Conservation (phyloP, 176 grass and related monocot genomes). For the Olyra latifolia region DNA sequence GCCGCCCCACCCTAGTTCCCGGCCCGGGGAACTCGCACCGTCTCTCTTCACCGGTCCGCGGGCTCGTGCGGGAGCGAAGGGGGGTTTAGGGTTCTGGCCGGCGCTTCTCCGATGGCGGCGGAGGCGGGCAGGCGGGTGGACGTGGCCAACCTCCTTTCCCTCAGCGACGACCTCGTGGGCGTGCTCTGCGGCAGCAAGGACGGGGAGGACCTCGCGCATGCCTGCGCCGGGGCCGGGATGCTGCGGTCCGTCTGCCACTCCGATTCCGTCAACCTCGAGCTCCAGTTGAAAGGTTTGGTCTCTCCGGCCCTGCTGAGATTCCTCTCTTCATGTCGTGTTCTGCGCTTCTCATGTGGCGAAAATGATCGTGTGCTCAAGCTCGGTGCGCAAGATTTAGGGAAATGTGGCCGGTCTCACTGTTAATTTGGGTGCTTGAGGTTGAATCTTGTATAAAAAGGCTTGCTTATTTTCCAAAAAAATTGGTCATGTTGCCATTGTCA, state of each 20-base stretch:
- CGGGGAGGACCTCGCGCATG: slow-evolving; percentile 35
- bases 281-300: slow-evolving; percentile 46
- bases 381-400: neutral
- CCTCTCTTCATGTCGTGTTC: neutral
- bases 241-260: slow-evolving; percentile 52
- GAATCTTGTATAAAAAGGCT: neutral
- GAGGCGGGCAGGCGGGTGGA: slow-evolving; percentile 32
- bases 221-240: slow-evolving; percentile 34
- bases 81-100: slow-evolving; percentile 32
- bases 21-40: neutral
- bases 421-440: neutral
- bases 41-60: neutral
- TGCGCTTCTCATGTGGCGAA: neutral
- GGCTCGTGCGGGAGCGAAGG: neutral
- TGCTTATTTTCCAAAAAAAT: neutral
- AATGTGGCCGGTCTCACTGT: neutral
- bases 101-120: slow-evolving; percentile 32
- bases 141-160: slow-evolving; percentile 44
- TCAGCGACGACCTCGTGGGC: slow-evolving; percentile 43
- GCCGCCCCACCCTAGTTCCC: neutral
- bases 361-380: neutral
- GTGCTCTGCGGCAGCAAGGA: slow-evolving; percentile 45
- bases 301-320: neutral
- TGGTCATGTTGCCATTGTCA: neutral
- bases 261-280: slow-evolving; percentile 33